These are phyloP conservation scores for Immersiella caudata DNA, from an alignment of 495 filamentous ascomycete genomes.

Conservation along the genomic window DNA sequence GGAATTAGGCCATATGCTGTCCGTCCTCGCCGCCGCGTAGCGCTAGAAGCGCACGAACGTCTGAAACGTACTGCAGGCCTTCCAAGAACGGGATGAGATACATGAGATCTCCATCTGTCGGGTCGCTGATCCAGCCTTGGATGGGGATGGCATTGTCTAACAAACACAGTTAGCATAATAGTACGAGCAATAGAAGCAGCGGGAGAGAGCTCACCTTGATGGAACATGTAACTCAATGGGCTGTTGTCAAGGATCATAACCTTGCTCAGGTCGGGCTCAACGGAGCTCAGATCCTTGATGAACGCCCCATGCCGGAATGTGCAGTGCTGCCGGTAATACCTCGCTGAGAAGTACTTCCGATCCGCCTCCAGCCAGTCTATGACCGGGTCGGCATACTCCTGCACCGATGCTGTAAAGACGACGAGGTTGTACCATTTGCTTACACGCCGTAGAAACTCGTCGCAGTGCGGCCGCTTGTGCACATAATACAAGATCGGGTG, in stretches of 20 bases:
- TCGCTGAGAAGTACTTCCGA: slow-evolving; percentile 87
- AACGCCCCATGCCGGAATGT: slow-evolving; percentile 93
- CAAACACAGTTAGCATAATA: background rate
- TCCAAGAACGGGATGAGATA: slow-evolving; percentile 93
- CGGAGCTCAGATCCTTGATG: slow-evolving; percentile 94
- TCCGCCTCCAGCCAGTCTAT: slow-evolving; percentile 99
- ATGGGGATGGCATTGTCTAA: slow-evolving; percentile 90
- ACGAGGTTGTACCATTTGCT: slow-evolving; percentile 98
- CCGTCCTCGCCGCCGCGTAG: slow-evolving; percentile 81
- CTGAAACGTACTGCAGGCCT: slow-evolving; percentile 91
- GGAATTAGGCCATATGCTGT: slow-evolving; percentile 48
- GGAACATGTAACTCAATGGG: slow-evolving; percentile 97
- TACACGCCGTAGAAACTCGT: slow-evolving; percentile 91
- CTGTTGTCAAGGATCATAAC: slow-evolving; percentile 99
- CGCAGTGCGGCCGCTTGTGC: slow-evolving; percentile 94
- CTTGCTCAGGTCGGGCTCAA: slow-evolving; percentile 93
- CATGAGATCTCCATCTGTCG: slow-evolving; percentile 85
- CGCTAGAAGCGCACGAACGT: slow-evolving; percentile 86
- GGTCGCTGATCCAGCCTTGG: slow-evolving; percentile 90
- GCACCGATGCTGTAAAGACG: slow-evolving; percentile 93
- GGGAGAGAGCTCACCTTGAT: slow-evolving; percentile 70
- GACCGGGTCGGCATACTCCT: slow-evolving; percentile 98
- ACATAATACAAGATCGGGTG: slow-evolving; percentile 99
- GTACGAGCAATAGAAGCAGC: background rate
- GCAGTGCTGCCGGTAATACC: slow-evolving; percentile 96